A percentile compares a stretch with the other conserved stretches of the same genome.
These are phyloP conservation scores for Dalechampia spathulata DNA, from an alignment of 441 rosid species.

Conservation along the genomic window DNA sequence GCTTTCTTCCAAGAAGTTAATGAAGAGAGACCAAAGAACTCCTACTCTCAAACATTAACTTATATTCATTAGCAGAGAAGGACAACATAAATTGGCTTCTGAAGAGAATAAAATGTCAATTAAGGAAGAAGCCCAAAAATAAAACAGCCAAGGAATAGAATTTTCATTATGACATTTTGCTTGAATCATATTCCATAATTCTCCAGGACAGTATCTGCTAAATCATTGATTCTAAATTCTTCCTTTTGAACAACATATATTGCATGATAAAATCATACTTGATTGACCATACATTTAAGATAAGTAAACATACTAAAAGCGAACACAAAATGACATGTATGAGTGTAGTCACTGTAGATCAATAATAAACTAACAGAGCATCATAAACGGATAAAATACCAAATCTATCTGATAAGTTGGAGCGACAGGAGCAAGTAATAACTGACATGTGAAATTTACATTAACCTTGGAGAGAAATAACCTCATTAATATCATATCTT, in stretches of 20 bases:
- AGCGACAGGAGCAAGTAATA: background rate
- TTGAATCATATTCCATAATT: background rate
- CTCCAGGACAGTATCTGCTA: background rate
- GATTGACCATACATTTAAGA: too few species aligned
- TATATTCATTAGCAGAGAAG: background rate
- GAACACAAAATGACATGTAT: too few species aligned
- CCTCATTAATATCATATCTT: slow-evolving; percentile 88
- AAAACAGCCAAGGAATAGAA: background rate
- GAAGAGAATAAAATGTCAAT: background rate
- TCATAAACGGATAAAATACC: background rate
- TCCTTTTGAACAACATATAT: too few species aligned
- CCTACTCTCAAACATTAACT: background rate
- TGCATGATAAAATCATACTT: too few species aligned
- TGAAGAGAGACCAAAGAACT: slow-evolving; percentile 1
- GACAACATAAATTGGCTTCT: background rate
- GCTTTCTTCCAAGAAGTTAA: background rate
- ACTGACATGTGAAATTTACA: background rate
- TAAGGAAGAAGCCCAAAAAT: background rate
- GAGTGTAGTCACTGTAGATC: too few species aligned
- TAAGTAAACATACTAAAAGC: too few species aligned
- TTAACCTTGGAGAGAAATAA: slow-evolving; percentile 16
- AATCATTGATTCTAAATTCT: too few species aligned
- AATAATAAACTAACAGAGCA: background rate
- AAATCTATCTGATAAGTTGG: too few species aligned
- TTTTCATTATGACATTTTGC: background rate